A percentile compares a stretch with the other conserved stretches of the same genome.
phyloP scores from a whole-genome alignment of 495 filamentous ascomycete species.

The Penicillium herquei region DNA sequence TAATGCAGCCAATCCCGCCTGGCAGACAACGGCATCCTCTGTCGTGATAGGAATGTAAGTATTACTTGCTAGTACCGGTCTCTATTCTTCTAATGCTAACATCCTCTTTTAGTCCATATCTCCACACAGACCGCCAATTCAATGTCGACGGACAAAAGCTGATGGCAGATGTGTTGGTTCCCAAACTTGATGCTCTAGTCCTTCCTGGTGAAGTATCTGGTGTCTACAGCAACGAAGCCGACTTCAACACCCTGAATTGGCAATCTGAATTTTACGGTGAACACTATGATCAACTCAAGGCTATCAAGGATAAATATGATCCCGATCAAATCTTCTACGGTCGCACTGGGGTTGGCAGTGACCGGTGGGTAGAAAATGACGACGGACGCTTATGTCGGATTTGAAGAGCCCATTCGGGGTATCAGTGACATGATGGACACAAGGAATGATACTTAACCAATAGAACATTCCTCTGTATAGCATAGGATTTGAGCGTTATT shows the following conservation, averaged over 20 bases:
- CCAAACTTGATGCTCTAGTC: slow-evolving; percentile 1
- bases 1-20: slow-evolving; percentile 1
- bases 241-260: slow-evolving; percentile 18
- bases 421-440: too few species aligned
- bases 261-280: slow-evolving; percentile 12
- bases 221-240: slow-evolving; percentile 17
- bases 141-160: slow-evolving; percentile 5
- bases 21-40: not conserved
- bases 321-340: slow-evolving; percentile 51
- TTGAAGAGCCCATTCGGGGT: slow-evolving; percentile 3
- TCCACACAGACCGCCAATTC: too few species aligned
- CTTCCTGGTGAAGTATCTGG: not conserved
- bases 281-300: slow-evolving; percentile 34
- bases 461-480: too few species aligned
- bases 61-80: too few species aligned
- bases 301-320: slow-evolving; percentile 52
- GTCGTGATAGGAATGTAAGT: slow-evolving; percentile 10
- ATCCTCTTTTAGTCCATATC: too few species aligned
- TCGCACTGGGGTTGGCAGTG: slow-evolving; percentile 48
- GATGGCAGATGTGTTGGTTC: slow-evolving; percentile 15
- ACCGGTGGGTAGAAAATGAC: slow-evolving; percentile 32
- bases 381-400: slow-evolving; percentile 29
- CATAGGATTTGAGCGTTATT: too few species aligned
- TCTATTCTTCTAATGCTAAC: too few species aligned
- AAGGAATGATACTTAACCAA: too few species aligned